Evolutionary conservation across 768 basidiomycete species (phyloP), one percentile per base, ranked within the genome.

Genomic region (Tulasnella sp.): DNA sequence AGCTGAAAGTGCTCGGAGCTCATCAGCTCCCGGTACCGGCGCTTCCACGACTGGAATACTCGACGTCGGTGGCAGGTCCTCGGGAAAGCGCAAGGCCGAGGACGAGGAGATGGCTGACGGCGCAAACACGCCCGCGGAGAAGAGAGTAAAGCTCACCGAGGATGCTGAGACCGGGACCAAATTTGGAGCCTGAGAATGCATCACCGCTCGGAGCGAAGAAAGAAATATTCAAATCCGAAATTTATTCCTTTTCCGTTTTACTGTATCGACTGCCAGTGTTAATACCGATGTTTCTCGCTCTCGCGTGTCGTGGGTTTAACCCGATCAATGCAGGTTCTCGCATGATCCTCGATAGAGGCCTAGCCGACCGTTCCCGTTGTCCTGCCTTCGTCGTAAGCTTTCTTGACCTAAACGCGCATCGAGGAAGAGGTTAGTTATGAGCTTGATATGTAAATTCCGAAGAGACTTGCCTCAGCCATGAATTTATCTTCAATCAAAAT

Each of bases 1-100:
- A 29, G 73, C 35, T 36, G 34, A 37, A 39, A 52, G 11, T 22
- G 4, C 47, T 26, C n/a, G 26, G 47, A 52, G 26, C 5, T 19
- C 69, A 1, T 37, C 34, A 19, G 44, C 68, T 19, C 80, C 79
- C 67, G 73, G 75, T 0, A 74, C 78, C 16, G 75, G 75, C 3
- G 65, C 74, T 3, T 52, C 67, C 14, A 72, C 68, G 19, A 35
- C 69, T 34, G 32, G 17, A 16, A 76, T 80, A 1, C 73, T 78
- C 3, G 80, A 80, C 9, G 78, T 81, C 26, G 79, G 79, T 16
- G 79, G 81, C 9, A 47, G 26, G 16, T 29, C 42, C 16, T 1
- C 76, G 77, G 14, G 77, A 16, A 94, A 92, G 79, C 86, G 91
- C 67, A 92, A 92, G 80, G 90, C 89, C 3, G 90, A 90, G 4